Base-by-base conservation (phyloP, 2,329 filamentous ascomycete species). In the Aphanoascus verrucosus region DNA sequence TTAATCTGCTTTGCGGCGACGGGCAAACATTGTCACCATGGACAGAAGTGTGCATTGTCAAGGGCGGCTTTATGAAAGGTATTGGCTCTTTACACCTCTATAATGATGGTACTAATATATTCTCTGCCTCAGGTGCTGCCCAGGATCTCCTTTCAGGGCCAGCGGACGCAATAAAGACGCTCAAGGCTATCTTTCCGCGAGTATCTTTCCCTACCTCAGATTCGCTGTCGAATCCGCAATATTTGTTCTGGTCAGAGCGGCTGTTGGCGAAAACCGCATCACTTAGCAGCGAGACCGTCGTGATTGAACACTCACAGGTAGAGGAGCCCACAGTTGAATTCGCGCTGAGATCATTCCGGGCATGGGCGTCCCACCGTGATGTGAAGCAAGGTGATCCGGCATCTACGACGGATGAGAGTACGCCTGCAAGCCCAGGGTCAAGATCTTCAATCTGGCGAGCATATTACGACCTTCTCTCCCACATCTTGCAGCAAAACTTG, bases 41-140 rank as follows among this genome's bases (percentile, higher is more conserved):
- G 88, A 88, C 88, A 1, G 83, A 82, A 58, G 85, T 93, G 17
- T 94, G 88, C 69, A 79, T 85, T 28, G 74, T 93, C 52, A 94
- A 91, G 67, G 82, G 82, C 17, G 80, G 82, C 46, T 94, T 88
- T 65, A 77, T 94, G 48, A 85, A 84, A 66, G 87, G 86, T 66
- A 83, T 76, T 64, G 78, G 20, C 46, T 3, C 15, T 3, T 12
- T 5, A n/a, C 15, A 35, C 34, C 43, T 53, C 40, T 57, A 52
- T n/a, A 42, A 49, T 19, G 49, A 41, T 38, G 53, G n/a, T 15
- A 54, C 55, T 45, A 11, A 31, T n/a, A 40, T 28, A 49, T 28
- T 34, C 2, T 17, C 9, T 43, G 37, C 37, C 57, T 43, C 56
- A 57, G 75, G 74, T 49, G 68, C 69, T 45, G 71, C 73, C 1